Evolutionary conservation across 441 rosid species (phyloP).

Genomic region (Lepidium campestre): DNA sequence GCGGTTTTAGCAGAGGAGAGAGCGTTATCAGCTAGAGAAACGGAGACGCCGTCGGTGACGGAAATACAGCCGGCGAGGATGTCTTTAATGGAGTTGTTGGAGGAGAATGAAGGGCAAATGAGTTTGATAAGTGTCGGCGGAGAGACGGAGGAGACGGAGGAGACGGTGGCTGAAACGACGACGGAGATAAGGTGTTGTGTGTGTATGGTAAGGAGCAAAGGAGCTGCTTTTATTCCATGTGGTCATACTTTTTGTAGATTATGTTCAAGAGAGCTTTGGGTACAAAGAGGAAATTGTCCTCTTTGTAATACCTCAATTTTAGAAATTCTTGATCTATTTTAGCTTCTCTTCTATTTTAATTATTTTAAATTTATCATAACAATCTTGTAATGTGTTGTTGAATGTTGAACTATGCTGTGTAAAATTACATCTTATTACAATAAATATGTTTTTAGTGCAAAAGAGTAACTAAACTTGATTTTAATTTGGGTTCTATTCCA

Average conservation of each 20-base stretch:
- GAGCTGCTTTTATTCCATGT: slow-evolving; percentile 90
- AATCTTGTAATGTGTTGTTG: slow-evolving; percentile 15
- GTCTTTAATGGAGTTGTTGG: slow-evolving; percentile 85
- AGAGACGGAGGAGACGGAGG: slow-evolving; percentile 13
- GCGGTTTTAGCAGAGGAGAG: slow-evolving; percentile 62
- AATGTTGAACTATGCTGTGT: neutral
- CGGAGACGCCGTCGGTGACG: slow-evolving; percentile 42
- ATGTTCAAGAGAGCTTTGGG: slow-evolving; percentile 89
- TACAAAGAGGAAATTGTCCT: slow-evolving; percentile 82
- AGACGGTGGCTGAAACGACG: neutral
- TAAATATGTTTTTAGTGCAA: no score
- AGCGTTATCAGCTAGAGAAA: slow-evolving; percentile 62
- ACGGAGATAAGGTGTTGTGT: slow-evolving; percentile 73
- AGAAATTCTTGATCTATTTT: slow-evolving; percentile 84
- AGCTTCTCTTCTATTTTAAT: neutral
- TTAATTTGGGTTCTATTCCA: neutral
- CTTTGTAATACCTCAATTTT: slow-evolving; percentile 69
- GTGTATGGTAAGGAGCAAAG: slow-evolving; percentile 94
- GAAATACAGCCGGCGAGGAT: slow-evolving; percentile 54
- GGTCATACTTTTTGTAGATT: slow-evolving; percentile 92
- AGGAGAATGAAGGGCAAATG: slow-evolving; percentile 65
- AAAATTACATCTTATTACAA: no score
- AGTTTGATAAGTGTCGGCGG: slow-evolving; percentile 36
- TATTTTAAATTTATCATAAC: neutral
- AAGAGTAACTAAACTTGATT: neutral